Conservation (phyloP, 345 rosid species). For the Pistacia vera region DNA sequence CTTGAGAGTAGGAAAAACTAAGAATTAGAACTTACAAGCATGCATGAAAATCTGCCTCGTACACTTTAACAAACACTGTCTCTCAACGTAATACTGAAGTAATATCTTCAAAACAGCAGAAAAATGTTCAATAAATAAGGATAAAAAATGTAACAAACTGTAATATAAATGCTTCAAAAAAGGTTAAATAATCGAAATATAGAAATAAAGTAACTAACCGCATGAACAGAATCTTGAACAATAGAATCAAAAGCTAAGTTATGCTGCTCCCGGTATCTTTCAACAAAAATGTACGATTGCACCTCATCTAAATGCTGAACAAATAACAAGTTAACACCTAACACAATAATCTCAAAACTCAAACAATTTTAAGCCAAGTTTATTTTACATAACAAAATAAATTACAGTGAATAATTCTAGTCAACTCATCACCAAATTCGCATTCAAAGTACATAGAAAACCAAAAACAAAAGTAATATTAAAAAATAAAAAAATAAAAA, state of each 20-base stretch:
- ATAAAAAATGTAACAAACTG: background rate
- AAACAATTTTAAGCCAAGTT: background rate
- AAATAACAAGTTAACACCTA: conserved; percentile 15
- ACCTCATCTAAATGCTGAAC: conserved; percentile 84
- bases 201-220: conserved; percentile 49
- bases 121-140: conserved; percentile 11
- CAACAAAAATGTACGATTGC: conserved; percentile 81
- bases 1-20: background rate
- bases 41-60: conserved; percentile 69
- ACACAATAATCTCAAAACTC: background rate
- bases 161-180: background rate
- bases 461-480: background rate
- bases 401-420: background rate
- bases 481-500: background rate
- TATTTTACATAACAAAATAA: background rate
- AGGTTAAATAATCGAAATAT: background rate
- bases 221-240: conserved; percentile 53
- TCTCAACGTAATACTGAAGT: conserved; percentile 82
- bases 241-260: conserved; percentile 39
- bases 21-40: conserved; percentile 60
- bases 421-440: background rate
- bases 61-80: conserved; percentile 95
- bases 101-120: conserved; percentile 50
- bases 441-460: background rate
- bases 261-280: conserved; percentile 51